Evolutionary conservation across 805 yeast species (phyloP).

Genomic region (Ogataea pignaliae): DNA sequence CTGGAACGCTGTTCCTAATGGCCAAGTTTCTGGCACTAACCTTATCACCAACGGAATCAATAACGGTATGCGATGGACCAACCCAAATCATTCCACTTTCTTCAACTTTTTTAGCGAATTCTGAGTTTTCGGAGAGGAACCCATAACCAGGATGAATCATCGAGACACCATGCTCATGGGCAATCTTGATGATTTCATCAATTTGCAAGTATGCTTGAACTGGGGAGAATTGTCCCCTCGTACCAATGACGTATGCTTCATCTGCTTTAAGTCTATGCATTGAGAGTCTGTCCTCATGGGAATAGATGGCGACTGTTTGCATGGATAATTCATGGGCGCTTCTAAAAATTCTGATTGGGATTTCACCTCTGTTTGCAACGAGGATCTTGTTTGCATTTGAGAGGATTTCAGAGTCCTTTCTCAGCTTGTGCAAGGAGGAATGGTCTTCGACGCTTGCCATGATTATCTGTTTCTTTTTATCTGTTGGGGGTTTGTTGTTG

Average conservation of each 20-base stretch:
- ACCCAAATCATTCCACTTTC: conserved; percentile 93
- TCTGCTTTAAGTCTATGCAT: conserved; percentile 95
- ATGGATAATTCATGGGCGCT: conserved; percentile 96
- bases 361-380: conserved; percentile 84
- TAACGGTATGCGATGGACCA: conserved; percentile 85
- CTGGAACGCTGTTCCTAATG: conserved; percentile 75
- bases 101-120: conserved; percentile 87
- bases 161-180: conserved; percentile 69
- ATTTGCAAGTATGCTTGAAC: conserved; percentile 94
- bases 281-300: conserved; percentile 91
- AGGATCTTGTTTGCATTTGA: conserved; percentile 58
- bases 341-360: conserved; percentile 85
- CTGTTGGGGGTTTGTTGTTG: too few species aligned
- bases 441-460: conserved; percentile 32
- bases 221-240: conserved; percentile 84
- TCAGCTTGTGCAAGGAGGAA: conserved; percentile 30
- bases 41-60: conserved; percentile 95
- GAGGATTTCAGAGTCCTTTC: conserved; percentile 41
- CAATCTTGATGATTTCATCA: conserved; percentile 89
- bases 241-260: conserved; percentile 89
- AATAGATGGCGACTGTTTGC: conserved; percentile 96
- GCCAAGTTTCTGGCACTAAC: conserved; percentile 92
- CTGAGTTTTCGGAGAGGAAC: conserved; percentile 47
- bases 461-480: background rate
- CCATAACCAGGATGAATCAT: conserved; percentile 94